These are phyloP conservation scores for Gossypium schwendimanii DNA, from an alignment of 441 rosid genomes.

Conservation along the genomic window DNA sequence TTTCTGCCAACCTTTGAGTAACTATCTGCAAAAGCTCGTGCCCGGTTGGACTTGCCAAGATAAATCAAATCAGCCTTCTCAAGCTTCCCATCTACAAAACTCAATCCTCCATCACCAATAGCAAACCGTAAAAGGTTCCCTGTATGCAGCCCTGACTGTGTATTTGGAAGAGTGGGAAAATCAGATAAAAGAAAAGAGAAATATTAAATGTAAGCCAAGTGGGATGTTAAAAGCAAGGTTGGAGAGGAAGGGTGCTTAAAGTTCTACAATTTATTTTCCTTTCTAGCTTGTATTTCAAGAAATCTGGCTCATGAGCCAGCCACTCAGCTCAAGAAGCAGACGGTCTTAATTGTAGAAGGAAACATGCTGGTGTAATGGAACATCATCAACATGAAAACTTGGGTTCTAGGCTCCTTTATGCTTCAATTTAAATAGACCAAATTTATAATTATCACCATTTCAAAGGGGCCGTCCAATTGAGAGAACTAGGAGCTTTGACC, in stretches of 20 bases:
- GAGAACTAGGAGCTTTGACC: background rate
- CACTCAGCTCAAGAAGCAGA: background rate
- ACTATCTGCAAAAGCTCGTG: conserved; percentile 88
- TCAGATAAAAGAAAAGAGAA: conserved; percentile 1
- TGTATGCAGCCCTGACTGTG: conserved; percentile 51
- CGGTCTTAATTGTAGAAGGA: background rate
- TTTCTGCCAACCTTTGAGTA: conserved; percentile 69
- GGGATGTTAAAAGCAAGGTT: background rate
- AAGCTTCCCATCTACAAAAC: conserved; percentile 68
- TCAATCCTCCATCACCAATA: conserved; percentile 64
- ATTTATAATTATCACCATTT: background rate
- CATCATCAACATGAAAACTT: background rate
- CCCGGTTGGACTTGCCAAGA: conserved; percentile 56
- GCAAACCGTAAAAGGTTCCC: conserved; percentile 73
- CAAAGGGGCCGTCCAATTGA: background rate
- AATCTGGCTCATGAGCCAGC: background rate
- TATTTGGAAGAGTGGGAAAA: conserved; percentile 8
- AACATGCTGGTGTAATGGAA: background rate
- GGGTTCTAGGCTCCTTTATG: background rate
- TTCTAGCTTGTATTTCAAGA: background rate
- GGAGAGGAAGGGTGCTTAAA: background rate
- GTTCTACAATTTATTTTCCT: background rate
- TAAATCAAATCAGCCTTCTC: conserved; percentile 73
- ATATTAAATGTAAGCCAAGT: conserved; percentile 12
- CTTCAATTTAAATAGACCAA: background rate